phyloP scores from a whole-genome alignment of 2,329 filamentous ascomycete species.

The Neoscytalidium dimidiatum region DNA sequence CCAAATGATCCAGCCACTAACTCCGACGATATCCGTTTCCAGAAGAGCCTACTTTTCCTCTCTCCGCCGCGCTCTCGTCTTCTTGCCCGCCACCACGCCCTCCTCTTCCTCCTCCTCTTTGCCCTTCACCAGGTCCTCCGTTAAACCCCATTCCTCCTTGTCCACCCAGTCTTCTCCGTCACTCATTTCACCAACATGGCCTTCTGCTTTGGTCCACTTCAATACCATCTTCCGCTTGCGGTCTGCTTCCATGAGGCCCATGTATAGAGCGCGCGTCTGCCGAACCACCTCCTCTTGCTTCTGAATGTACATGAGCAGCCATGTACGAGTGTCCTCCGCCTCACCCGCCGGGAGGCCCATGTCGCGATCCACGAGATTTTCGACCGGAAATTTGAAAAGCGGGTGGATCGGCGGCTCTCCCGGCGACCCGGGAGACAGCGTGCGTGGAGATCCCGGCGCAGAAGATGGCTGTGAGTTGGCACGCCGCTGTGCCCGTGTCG shows the following conservation, averaged over 20 bases:
- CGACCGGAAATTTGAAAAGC: slow-evolving; percentile 67
- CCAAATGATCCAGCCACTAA: slow-evolving; percentile 1
- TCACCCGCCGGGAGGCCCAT: slow-evolving; percentile 71
- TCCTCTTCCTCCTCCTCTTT: slow-evolving; percentile 76
- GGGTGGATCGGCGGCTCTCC: slow-evolving; percentile 66
- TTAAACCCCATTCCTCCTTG: slow-evolving; percentile 74
- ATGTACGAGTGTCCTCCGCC: slow-evolving; percentile 74
- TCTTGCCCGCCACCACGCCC: slow-evolving; percentile 49
- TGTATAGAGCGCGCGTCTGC: slow-evolving; percentile 66
- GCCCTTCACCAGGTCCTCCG: slow-evolving; percentile 76
- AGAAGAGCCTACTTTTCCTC: slow-evolving; percentile 11
- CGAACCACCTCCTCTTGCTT: slow-evolving; percentile 84
- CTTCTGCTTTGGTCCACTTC: slow-evolving; percentile 77
- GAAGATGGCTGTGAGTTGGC: slow-evolving; percentile 27
- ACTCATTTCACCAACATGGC: slow-evolving; percentile 75
- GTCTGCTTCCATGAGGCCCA: slow-evolving; percentile 72
- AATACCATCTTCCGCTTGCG: slow-evolving; percentile 70
- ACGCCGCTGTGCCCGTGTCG: slow-evolving; percentile 55
- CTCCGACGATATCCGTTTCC: not conserved
- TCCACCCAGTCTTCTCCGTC: slow-evolving; percentile 92
- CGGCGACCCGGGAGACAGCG: slow-evolving; percentile 46
- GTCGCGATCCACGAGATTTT: slow-evolving; percentile 67
- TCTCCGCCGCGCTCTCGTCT: slow-evolving; percentile 41
- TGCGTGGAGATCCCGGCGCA: slow-evolving; percentile 22
- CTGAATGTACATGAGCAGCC: slow-evolving; percentile 76